Conservation (phyloP, 306 rosid species). For the Sicyos edulis region DNA sequence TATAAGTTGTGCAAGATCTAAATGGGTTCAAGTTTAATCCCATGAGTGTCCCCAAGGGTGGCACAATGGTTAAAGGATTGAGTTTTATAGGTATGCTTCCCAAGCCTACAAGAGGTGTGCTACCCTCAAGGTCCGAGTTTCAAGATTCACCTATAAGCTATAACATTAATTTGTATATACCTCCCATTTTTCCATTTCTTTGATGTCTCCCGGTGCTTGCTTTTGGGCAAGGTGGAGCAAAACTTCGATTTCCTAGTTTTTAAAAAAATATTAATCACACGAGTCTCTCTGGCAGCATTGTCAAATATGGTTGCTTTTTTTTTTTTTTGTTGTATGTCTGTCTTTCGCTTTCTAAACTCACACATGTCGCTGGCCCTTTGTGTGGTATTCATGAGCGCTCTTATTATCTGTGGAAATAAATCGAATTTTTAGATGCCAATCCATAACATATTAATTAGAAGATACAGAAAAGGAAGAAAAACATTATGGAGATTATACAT, state of each 20-base stretch:
- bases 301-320: background rate
- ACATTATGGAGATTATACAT: background rate
- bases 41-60: too few relatives aligned
- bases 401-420: background rate
- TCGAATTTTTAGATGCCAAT: background rate
- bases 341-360: background rate
- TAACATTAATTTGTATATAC: too few relatives aligned
- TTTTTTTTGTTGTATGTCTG: background rate
- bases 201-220: too few relatives aligned
- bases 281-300: background rate
- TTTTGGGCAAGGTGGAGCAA: too few relatives aligned
- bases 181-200: too few relatives aligned
- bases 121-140: too few relatives aligned
- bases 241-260: too few relatives aligned
- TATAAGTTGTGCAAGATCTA: background rate
- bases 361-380: background rate
- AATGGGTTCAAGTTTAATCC: background rate
- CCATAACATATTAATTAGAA: background rate
- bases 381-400: background rate
- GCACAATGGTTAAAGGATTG: too few relatives aligned
- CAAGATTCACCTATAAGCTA: too few relatives aligned
- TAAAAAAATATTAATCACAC: too few relatives aligned
- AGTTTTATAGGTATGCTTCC: too few relatives aligned
- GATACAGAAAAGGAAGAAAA: background rate
- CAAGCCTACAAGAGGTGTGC: too few relatives aligned